Base-by-base conservation (phyloP, 2,329 filamentous ascomycete genomes). In the Ceratocystis colombiana region DNA sequence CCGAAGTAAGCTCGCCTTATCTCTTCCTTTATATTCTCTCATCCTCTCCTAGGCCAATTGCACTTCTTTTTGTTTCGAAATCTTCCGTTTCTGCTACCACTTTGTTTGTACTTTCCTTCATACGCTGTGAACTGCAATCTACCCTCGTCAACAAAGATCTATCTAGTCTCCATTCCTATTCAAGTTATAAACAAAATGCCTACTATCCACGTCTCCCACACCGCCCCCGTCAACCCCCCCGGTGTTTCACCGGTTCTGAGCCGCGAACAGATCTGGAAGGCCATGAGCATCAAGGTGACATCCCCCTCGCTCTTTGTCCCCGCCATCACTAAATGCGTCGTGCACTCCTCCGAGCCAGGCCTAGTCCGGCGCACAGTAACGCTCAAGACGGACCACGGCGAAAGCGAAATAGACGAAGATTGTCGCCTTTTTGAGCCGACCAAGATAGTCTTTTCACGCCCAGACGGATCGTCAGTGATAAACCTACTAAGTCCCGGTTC, bases 401-500 rank as follows among this genome's bases (percentile, higher is more conserved):
- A 17, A 59, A 46, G 53, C 20, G 48, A 64, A 59, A 68, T 73
- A 25, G 66, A 45, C 15, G 74, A 76, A 69, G 71, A 72, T 22
- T 76, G 74, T 71, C 71, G 66, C 15, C 70, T 73, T 67, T 70
- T 71, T 28, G 61, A 71, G 57, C 74, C 74, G 15, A 68, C 67
- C 64, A 69, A 72, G n/a, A 70, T 74, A 8, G 71, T 73, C 57
- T 76, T 73, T 65, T 55, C 55, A 44, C 70, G 73, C 46, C 71
- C 73, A 8, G 71, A 73, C 30, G 74, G 74, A 37, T 72, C 71
- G 59, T 70, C 68, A 57, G 71, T 76, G 20, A 67, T 71, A 50
- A 76, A 76, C 66, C 71, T 74, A 69, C 75, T 55, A 69, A 70
- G 57, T 30, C 61, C 17, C 72, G 73, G 7, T 62, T 71, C 69